Conservation (phyloP, 2,329 filamentous ascomycete genomes). For the Thielaviopsis populi region DNA sequence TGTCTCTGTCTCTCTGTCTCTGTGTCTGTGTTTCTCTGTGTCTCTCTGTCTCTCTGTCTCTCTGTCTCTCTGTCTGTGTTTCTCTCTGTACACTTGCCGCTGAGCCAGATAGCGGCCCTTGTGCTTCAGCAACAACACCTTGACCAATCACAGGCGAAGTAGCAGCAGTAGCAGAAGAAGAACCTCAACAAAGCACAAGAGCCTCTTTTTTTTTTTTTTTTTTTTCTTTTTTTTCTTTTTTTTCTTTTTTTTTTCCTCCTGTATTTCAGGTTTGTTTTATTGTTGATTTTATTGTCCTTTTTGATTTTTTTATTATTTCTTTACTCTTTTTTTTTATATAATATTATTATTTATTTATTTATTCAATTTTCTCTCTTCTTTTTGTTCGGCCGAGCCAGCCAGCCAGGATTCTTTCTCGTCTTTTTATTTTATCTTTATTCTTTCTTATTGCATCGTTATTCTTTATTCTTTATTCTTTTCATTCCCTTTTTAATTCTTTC, state of each 20-base stretch:
- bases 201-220: slow-evolving; percentile 2
- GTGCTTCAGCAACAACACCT: too few relatives aligned
- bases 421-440: background rate
- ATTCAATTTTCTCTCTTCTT: background rate
- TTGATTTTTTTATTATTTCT: too few relatives aligned
- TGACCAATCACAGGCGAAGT: background rate
- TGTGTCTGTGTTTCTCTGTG: background rate
- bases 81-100: background rate
- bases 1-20: too few relatives aligned
- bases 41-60: background rate
- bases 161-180: background rate
- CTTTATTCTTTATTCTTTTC: too few relatives aligned
- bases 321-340: too few relatives aligned
- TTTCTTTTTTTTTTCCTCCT: background rate
- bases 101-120: too few relatives aligned
- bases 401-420: background rate
- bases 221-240: background rate
- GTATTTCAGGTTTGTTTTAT: too few relatives aligned
- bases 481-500: too few relatives aligned
- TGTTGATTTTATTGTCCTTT: too few relatives aligned
- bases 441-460: too few relatives aligned
- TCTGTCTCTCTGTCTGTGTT: background rate
- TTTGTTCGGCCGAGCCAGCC: background rate
- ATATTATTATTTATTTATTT: background rate
- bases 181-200: background rate